These are phyloP conservation scores for Lathyrus tuberosus DNA, from an alignment of 306 rosid genomes.

Conservation along the genomic window DNA sequence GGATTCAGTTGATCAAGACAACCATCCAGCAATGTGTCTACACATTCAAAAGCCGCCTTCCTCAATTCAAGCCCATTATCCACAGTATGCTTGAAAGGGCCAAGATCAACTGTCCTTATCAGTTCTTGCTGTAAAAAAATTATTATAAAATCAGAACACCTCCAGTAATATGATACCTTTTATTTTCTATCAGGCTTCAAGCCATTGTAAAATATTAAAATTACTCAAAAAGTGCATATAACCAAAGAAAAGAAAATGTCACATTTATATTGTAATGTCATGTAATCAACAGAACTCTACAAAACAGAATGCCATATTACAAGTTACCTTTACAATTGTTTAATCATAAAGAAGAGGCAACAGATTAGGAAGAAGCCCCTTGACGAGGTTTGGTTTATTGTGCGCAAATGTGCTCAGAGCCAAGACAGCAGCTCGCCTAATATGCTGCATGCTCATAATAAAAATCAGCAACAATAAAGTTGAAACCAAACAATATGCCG, in stretches of 20 bases:
- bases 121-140: conserved; percentile 81
- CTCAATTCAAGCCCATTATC: conserved; percentile 99
- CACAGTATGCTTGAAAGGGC: conserved; percentile 98
- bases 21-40: conserved; percentile 93
- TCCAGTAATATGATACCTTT: conserved; percentile 2
- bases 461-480: conserved; percentile 38
- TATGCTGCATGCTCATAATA: conserved; percentile 69
- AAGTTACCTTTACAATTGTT: conserved; percentile 85
- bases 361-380: conserved; percentile 93
- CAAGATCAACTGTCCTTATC: conserved; percentile 97
- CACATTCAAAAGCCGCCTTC: conserved; percentile 99
- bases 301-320: conserved; percentile 8
- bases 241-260: not conserved
- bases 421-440: conserved; percentile 99
- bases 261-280: not conserved
- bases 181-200: conserved; percentile 7
- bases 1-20: conserved; percentile 99
- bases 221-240: not conserved
- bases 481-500: conserved; percentile 38
- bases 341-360: conserved; percentile 98
- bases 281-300: conserved; percentile 7
- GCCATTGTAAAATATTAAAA: conserved; percentile 13
- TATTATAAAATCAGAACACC: conserved; percentile 34
- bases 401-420: conserved; percentile 97
- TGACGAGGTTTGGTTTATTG: conserved; percentile 93